Evolutionary conservation across 306 rosid genomes (phyloP).

Genomic region (Hippophae gyantsensis): DNA sequence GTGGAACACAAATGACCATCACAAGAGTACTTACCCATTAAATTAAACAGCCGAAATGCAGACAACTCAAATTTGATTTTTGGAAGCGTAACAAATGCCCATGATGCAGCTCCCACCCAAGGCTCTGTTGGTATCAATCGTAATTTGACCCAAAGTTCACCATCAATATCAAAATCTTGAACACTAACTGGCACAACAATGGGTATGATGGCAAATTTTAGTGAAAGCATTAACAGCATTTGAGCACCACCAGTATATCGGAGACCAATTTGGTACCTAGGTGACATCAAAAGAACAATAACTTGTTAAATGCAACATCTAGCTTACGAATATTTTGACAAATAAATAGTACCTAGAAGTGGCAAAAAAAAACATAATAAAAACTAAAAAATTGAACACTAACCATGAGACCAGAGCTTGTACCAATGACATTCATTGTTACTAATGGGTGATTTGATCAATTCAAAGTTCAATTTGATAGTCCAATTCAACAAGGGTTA

Average conservation of each 20-base stretch:
- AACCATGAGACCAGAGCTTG: neutral
- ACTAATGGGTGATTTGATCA: neutral
- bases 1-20: neutral
- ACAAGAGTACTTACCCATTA: slow-evolving; percentile 64
- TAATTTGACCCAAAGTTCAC: slow-evolving; percentile 95
- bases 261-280: slow-evolving; percentile 96
- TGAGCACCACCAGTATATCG: slow-evolving; percentile 98
- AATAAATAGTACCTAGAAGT: neutral
- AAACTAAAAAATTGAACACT: neutral
- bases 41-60: slow-evolving; percentile 90
- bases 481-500: too few species aligned
- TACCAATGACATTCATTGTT: neutral
- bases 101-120: slow-evolving; percentile 93
- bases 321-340: neutral
- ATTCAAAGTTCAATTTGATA: too few species aligned
- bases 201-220: slow-evolving; percentile 85
- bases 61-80: slow-evolving; percentile 91
- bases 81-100: slow-evolving; percentile 99
- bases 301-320: slow-evolving; percentile 8
- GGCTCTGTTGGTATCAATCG: slow-evolving; percentile 82
- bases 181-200: slow-evolving; percentile 82
- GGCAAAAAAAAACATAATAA: neutral
- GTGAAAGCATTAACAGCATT: slow-evolving; percentile 79
- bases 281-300: slow-evolving; percentile 16
- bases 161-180: slow-evolving; percentile 96